These are phyloP conservation scores for Podospora comata DNA, from an alignment of 495 filamentous ascomycete genomes.

Conservation along the genomic window DNA sequence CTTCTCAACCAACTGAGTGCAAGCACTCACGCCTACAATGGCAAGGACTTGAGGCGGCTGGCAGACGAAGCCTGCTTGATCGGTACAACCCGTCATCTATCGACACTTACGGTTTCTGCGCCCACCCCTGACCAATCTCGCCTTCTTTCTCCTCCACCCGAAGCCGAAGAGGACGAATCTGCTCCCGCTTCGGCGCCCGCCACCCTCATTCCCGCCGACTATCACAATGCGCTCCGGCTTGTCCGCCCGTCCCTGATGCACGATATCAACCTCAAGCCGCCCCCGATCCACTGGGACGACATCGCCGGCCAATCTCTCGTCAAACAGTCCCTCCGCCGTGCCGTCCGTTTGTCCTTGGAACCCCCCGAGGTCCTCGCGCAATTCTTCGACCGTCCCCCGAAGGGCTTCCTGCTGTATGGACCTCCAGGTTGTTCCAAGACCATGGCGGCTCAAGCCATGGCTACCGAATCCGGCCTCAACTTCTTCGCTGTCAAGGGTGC, in stretches of 20 bases:
- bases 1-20: conserved; percentile 46
- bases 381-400: conserved; percentile 50
- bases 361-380: conserved; percentile 59
- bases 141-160: conserved; percentile 12
- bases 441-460: conserved; percentile 85
- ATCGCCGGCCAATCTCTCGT: conserved; percentile 85
- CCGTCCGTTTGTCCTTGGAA: conserved; percentile 32
- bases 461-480: conserved; percentile 86
- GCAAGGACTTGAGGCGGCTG: conserved; percentile 45
- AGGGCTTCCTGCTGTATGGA: conserved; percentile 88
- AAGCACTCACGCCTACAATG: conserved; percentile 54
- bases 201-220: conserved; percentile 39
- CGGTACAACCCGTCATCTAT: conserved; percentile 19
- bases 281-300: conserved; percentile 82
- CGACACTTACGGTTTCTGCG: not conserved
- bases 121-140: not conserved
- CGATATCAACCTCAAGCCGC: conserved; percentile 83
- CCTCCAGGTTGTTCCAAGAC: conserved; percentile 97
- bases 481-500: conserved; percentile 97
- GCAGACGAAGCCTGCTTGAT: conserved; percentile 39
- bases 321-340: conserved; percentile 54
- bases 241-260: conserved; percentile 81
- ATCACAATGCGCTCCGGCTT: conserved; percentile 41
- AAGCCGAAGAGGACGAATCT: conserved; percentile 4
- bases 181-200: not conserved